phyloP scores from a whole-genome alignment of 106 monocot species.

The Acorus calamus region DNA sequence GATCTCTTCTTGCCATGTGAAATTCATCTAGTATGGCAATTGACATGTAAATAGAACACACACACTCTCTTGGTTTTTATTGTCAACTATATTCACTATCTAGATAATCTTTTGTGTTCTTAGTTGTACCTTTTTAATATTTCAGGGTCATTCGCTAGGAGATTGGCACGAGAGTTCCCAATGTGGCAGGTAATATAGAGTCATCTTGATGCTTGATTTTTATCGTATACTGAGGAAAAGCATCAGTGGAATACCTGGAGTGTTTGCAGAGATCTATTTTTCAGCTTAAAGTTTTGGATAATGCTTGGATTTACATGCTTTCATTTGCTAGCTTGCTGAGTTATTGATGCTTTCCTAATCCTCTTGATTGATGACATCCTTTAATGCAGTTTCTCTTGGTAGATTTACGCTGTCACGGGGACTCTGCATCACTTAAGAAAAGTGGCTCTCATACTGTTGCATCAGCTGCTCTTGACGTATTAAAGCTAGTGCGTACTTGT shows the following conservation, averaged over 20 bases:
- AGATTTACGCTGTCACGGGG: conserved; percentile 94
- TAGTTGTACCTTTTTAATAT: neutral
- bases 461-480: conserved; percentile 83
- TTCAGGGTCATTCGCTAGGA: conserved; percentile 82
- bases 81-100: too few species aligned
- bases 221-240: neutral
- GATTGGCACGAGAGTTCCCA: conserved; percentile 84
- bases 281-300: too few species aligned
- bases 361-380: neutral
- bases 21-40: too few species aligned
- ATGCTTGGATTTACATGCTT: neutral
- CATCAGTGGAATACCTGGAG: too few species aligned
- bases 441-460: conserved; percentile 74
- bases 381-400: conserved; percentile 90
- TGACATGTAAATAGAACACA: too few species aligned
- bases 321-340: neutral
- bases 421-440: conserved; percentile 70
- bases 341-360: neutral
- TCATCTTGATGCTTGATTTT: neutral
- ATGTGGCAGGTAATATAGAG: conserved; percentile 70
- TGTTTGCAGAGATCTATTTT: too few species aligned
- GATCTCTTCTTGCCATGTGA: neutral
- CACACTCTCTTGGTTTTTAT: too few species aligned
- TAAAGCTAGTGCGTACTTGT: conserved; percentile 59
- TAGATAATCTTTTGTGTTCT: too few species aligned